phyloP scores from a whole-genome alignment of 305 asterid species.

The Striga hermonthica region DNA sequence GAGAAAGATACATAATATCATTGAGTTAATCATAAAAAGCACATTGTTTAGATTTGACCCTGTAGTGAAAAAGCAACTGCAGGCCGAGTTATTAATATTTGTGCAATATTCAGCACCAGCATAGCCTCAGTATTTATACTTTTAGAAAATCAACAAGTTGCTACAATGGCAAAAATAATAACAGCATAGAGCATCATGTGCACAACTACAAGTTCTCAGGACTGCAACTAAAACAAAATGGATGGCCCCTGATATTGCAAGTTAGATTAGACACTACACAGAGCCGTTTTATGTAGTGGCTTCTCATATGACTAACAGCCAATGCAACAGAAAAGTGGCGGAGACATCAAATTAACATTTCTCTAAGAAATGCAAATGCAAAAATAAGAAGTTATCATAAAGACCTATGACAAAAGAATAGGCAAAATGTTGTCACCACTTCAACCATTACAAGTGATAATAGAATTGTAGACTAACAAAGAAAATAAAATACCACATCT shows the following conservation, averaged over 20 bases:
- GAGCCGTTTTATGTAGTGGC: no score
- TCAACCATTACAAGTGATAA: constrained; percentile 13
- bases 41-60: constrained; percentile 2
- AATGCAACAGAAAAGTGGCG: constrained; percentile 1
- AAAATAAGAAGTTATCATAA: constrained; percentile 12
- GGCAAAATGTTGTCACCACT: constrained; percentile 1
- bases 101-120: not conserved
- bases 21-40: constrained; percentile 8
- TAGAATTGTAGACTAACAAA: constrained; percentile 11
- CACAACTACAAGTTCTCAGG: not conserved
- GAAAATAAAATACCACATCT: constrained; percentile 16
- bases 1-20: constrained; percentile 11
- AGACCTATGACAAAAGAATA: constrained; percentile 18
- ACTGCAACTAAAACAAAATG: constrained; percentile 5
- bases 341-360: constrained; percentile 26
- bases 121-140: constrained; percentile 12
- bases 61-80: not conserved
- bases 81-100: not conserved
- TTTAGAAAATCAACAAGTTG: constrained; percentile 25
- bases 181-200: not conserved
- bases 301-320: no score
- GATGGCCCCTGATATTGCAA: not conserved
- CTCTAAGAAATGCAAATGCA: not conserved
- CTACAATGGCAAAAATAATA: not conserved
- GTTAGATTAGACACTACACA: no score